Base-by-base conservation (phyloP, 345 rosid genomes). In the Durio zibethinus region DNA sequence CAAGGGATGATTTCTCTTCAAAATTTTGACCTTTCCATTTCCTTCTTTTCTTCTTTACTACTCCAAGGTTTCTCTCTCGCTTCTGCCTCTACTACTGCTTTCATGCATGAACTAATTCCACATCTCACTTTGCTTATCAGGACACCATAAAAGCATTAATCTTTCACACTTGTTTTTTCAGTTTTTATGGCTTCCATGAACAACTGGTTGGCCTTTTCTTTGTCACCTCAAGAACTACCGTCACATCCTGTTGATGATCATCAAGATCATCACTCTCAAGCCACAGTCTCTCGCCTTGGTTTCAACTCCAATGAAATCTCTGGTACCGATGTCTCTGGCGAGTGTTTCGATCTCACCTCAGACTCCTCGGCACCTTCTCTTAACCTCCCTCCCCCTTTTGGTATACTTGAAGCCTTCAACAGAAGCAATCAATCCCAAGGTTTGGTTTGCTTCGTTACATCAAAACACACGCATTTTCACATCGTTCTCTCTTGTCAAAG, bases 161-260 rank as follows among this genome's bases (percentile, higher is more conserved):
- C 52, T n/a, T 23, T 25, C 35, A 23, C 1, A n/a, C 25, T 11
- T 40, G 14, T 11, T 14, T 4, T 67, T 12, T 42, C 5, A 67
- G 31, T 40, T 68, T 2, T 47, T 60, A 75, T 63, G 71, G 78
- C 71, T 48, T 61, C 70, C 71, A 89, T 89, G 87, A 89, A 89
- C 77, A 90, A 92, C 83, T 94, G 93, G 97, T 80, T 94, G 73
- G 94, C 90, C 3, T 94, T 92, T 78, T 91, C 97, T 80, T 93
- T 87, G 27, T 91, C 98, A 64, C 91, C 92, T 50, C 86, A 85
- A 83, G 86, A 92, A 42, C 83, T 83, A 12, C 83, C 80, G 61
- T 85, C 83, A 77, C 82, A 85, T 54, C 62, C 74, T 72, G 82
- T 75, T 47, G 81, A 75, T 78, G 82, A 81, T 76, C 83, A 82